Evolutionary conservation across 768 basidiomycete genomes (phyloP), one percentile per base, ranked within the genome.

Genomic region (Kwoniella sp.): DNA sequence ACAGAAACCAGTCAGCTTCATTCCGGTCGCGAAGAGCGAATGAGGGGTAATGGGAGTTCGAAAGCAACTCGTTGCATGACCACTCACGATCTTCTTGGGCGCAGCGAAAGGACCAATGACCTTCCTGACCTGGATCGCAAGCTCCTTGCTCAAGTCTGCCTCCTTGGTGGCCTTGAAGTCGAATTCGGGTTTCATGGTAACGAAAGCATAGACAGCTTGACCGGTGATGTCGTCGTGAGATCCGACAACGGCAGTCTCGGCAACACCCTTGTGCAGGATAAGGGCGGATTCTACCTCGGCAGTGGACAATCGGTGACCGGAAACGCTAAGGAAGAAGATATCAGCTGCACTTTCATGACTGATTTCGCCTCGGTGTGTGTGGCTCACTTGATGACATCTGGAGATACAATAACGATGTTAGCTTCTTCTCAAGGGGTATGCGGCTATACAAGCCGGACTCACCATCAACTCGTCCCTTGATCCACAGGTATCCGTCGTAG

Each of bases 211-310:
- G n/a, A 97, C 93, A 5, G 94, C 92, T 63, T 78, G 76, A 58
- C 79, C 79, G 22, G 80, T 79, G 53, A 81, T 66, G 24, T 81
- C 80, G 54, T 81, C 80, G 22, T 73, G 72, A 2, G 72, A 72
- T 0, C 80, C 80, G 52, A 81, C 78, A 24, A 81, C 86, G 37
- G 94, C 94, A 8, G 95, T 92, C 84, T 98, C 95, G 6, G 95
- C 93, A 29, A 97, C 92, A 60, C 95, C 95, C 73, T 87, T 86
- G 84, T 97, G 94, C 74, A 91, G 81, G 80, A 99, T 96, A 49
- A 99, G 84, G 7, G 95, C 94, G 2, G 91, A 92, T 82, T 99
- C 95, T 64, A 99, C 96, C 82, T 98, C 95, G 58, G 95, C 95
- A 2, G 95, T 99, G 47, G 92, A 94, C 58, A 99, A 83, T 72